Evolutionary conservation across 2,329 filamentous ascomycete genomes (phyloP).

Genomic region (Scortechinia acanthostroma): DNA sequence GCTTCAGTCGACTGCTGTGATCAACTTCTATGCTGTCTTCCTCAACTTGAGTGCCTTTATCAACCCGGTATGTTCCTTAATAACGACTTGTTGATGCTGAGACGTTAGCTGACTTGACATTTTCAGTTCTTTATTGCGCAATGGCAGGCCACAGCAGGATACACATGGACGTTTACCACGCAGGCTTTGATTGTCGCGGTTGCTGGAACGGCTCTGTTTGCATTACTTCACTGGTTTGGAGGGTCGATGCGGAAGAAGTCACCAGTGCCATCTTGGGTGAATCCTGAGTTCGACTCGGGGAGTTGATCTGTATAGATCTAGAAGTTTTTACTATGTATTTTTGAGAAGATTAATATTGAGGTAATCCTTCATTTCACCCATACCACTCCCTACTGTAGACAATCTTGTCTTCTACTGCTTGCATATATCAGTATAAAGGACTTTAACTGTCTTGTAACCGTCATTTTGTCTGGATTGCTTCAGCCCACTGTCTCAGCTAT

Average conservation of each 20-base stretch:
- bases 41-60: conserved; percentile 39
- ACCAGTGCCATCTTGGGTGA: conserved; percentile 32
- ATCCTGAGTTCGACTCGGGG: conserved; percentile 25
- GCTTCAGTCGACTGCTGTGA: conserved; percentile 40
- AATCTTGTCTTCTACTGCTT: too few species aligned
- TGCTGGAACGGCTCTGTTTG: conserved; percentile 25
- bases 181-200: conserved; percentile 36
- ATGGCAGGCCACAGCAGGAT: conserved; percentile 34
- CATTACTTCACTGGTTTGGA: conserved; percentile 28
- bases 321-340: too few species aligned
- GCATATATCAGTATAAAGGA: too few species aligned
- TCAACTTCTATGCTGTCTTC: conserved; percentile 44
- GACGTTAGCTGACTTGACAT: background rate
- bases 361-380: too few species aligned
- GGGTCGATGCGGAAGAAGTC: conserved; percentile 20
- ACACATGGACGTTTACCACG: conserved; percentile 39
- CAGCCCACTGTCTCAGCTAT: too few species aligned
- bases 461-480: too few species aligned
- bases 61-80: conserved; percentile 11
- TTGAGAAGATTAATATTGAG: too few species aligned
- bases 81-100: background rate
- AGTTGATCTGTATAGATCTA: background rate
- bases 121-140: conserved; percentile 38
- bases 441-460: too few species aligned
- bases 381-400: too few species aligned